Conservation (phyloP, 1,284 basidiomycete species). For the Thelephora terrestris region DNA sequence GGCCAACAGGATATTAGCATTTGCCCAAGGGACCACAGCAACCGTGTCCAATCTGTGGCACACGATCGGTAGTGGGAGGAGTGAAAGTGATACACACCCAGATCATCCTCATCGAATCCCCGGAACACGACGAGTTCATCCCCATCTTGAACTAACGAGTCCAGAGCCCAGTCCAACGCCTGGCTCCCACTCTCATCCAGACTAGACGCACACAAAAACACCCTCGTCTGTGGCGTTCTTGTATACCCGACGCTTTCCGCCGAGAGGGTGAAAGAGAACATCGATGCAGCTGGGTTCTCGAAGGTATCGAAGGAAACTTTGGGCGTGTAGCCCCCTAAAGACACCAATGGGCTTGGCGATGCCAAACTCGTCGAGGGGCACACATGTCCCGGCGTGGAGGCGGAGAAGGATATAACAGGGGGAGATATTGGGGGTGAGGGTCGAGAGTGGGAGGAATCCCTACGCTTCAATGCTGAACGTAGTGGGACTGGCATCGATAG, state of each 20-base stretch:
- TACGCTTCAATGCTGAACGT: constrained; percentile 43
- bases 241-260: constrained; percentile 81
- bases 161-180: constrained; percentile 85
- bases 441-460: constrained; percentile 7
- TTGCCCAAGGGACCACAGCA: neutral
- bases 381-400: neutral
- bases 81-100: constrained; percentile 38
- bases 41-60: neutral
- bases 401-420: constrained; percentile 5
- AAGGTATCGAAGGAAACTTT: constrained; percentile 68
- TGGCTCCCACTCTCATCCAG: constrained; percentile 80
- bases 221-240: constrained; percentile 73
- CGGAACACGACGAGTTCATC: constrained; percentile 92
- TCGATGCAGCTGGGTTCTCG: constrained; percentile 29
- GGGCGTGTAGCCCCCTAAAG: constrained; percentile 54
- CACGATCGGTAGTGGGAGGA: neutral
- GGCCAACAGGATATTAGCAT: neutral
- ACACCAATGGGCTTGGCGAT: constrained; percentile 15
- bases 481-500: constrained; percentile 15
- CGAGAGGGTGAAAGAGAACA: constrained; percentile 57
- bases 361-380: constrained; percentile 4
- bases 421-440: constrained; percentile 4
- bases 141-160: constrained; percentile 81
- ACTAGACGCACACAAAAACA: constrained; percentile 86
- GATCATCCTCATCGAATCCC: constrained; percentile 79